Evolutionary conservation across 495 filamentous ascomycete genomes (phyloP).

Genomic region (Trichoderma orchidacearum): DNA sequence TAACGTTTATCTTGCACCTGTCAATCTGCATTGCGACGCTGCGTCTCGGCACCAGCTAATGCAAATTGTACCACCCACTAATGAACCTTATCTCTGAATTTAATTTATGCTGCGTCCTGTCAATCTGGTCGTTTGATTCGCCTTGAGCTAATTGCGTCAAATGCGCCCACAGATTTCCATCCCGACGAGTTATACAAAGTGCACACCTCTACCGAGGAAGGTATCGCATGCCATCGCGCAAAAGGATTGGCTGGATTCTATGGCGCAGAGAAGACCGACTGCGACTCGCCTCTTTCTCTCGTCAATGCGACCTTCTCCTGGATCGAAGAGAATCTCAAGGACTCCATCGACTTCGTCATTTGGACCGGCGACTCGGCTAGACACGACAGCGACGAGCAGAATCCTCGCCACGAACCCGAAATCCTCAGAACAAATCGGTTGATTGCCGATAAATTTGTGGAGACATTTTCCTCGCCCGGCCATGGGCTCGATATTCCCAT

Average conservation of each 20-base stretch:
- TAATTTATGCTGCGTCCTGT: background rate
- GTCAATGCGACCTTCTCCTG: conserved; percentile 86
- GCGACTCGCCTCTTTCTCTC: conserved; percentile 69
- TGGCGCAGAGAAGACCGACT: conserved; percentile 75
- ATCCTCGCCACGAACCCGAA: conserved; percentile 61
- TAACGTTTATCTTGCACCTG: background rate
- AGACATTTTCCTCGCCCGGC: conserved; percentile 47
- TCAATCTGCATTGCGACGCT: background rate
- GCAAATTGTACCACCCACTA: background rate
- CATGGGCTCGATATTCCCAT: conserved; percentile 60
- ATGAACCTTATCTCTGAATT: conserved; percentile 3
- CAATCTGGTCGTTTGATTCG: background rate
- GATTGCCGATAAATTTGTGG: conserved; percentile 61
- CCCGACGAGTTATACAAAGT: conserved; percentile 74
- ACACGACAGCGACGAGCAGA: conserved; percentile 81
- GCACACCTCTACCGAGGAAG: conserved; percentile 54
- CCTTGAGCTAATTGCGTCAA: background rate
- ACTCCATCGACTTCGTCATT: conserved; percentile 82
- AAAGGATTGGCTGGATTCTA: conserved; percentile 65
- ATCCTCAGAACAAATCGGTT: conserved; percentile 61
- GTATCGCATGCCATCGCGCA: conserved; percentile 65
- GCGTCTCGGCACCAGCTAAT: background rate
- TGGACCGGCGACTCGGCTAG: conserved; percentile 97
- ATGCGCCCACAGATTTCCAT: conserved; percentile 56
- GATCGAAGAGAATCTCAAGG: conserved; percentile 74